phyloP scores from a whole-genome alignment of 306 rosid genomes.

The Lotus japonicus region DNA sequence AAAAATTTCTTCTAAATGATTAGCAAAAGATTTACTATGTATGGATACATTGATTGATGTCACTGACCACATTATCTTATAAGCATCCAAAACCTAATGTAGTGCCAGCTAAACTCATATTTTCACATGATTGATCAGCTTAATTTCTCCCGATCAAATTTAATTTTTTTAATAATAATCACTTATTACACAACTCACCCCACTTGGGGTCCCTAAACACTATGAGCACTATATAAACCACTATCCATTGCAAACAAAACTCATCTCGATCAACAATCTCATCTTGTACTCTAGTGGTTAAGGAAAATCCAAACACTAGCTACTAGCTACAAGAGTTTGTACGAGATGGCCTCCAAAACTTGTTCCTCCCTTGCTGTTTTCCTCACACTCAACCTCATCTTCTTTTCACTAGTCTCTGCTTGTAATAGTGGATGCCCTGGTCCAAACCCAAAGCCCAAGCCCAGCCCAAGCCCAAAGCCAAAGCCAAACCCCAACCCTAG shows the following conservation, averaged over 20 bases:
- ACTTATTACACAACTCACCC: background rate
- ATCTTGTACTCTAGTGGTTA: background rate
- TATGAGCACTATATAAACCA: conserved; percentile 4
- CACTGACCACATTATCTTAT: too few relatives aligned
- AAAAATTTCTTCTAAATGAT: too few relatives aligned
- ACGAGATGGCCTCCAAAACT: conserved; percentile 24
- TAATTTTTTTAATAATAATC: too few relatives aligned
- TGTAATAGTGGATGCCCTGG: conserved; percentile 32
- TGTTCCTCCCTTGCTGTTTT: conserved; percentile 48
- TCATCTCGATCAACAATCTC: background rate
- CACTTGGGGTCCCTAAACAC: background rate
- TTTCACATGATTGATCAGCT: too few relatives aligned
- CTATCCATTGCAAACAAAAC: background rate
- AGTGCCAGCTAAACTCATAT: too few relatives aligned
- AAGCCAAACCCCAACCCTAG: background rate
- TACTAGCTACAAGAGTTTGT: background rate
- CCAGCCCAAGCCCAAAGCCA: background rate
- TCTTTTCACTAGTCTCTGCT: conserved; percentile 51
- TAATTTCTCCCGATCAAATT: too few relatives aligned
- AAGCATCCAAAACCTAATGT: too few relatives aligned
- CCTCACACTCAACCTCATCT: conserved; percentile 55
- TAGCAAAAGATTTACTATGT: too few relatives aligned
- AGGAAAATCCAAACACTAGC: too few relatives aligned
- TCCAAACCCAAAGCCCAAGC: conserved; percentile 25
- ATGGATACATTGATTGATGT: too few relatives aligned